Base-by-base conservation (phyloP, 345 rosid species). In the Citrus trifoliata region DNA sequence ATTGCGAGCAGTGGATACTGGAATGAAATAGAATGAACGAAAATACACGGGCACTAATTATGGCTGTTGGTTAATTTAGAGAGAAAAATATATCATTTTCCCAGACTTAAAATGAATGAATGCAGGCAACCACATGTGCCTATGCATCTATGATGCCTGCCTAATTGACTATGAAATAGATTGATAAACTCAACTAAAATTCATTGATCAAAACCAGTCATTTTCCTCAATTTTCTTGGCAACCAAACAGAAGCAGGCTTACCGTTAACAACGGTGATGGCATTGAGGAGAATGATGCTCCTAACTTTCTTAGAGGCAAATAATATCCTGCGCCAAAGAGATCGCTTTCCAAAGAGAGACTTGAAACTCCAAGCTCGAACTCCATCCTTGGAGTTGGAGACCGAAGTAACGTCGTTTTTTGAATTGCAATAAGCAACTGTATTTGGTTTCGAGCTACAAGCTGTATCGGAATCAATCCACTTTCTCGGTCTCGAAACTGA, bases 241-340 rank as follows among this genome's bases (percentile, higher is more conserved):
- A 48, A 75, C 32, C 53, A 65, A 65, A 35, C 69, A 38, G 8
- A 63, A 28, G 27, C 4, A 1, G 42, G 75, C 85, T 37, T 83
- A 86, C 93, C 93, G 77, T 81, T 88, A 67, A 90, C 82, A 64
- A 87, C 46, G 35, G 97, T 83, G 70, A 88, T 72, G 71, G 78
- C 81, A 72, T 90, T 92, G 73, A 90, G 93, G 78, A 90, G 68
- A 72, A 88, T 24, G 71, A 90, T 76, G 79, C 93, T 88, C 84
- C 87, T 80, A 35, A 86, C 82, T 83, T 83, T 90, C 69, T 58
- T 83, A 1, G 92, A 89, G 2, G 82, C 78, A 74, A 81, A 86
- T 75, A 82, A 69, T 27, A 86, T 78, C 79, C 85, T 87, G 69
- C 82, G 74, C 89, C 86, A 76, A 40, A 66, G 70, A 2, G 83